Base-by-base conservation (phyloP, 371 early-diverging fungal genomes). In the Cokeromyces recurvatus region DNA sequence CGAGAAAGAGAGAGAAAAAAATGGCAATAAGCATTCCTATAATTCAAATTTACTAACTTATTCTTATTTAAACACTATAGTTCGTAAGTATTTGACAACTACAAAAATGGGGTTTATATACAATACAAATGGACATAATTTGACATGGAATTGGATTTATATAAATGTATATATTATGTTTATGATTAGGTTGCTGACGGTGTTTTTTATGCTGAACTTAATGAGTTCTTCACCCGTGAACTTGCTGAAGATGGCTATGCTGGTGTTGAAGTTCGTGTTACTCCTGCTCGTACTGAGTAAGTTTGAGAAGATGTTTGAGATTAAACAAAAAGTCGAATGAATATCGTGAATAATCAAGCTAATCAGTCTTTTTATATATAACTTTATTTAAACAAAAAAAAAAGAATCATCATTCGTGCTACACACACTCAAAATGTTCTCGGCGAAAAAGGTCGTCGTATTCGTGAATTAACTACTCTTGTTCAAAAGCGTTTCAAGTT, bases 401-500 rank as follows among this genome's bases (percentile, higher is more conserved):
- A 43, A 58, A 64, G 64, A 53, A 92, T 99, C 76, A 94, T 96
- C 73, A 94, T 99, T 80, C 92, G 97, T 63, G 97, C 99, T 62
- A 94, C 93, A 66, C 94, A 93, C 76, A 94, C 99, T 73, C 92
- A 93, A 73, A 91, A 92, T 62, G 91, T 98, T 49, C 90, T 99
- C 56, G 98, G 98, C 68, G 94, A 95, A 66, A 95, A 95, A 84
- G 98, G 98, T 56, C 91, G 95, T 59, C 92, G 97, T 71, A 91
- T 99, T 67, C 94, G 95, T 64, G 98, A 97, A 79, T 81, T 99
- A 54, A 99, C 98, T 65, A 82, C 92, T 51, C 78, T 99, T 57
- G 89, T 99, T 62, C 95, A 95, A 78, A 95, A 98, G 92, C 87
- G 99, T 63, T 96, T 99, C 87, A 87, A 88, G 79, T 93, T 98